Conservation (phyloP, 169 alveolate species). For the Pseudocohnilembus persalinus region DNA sequence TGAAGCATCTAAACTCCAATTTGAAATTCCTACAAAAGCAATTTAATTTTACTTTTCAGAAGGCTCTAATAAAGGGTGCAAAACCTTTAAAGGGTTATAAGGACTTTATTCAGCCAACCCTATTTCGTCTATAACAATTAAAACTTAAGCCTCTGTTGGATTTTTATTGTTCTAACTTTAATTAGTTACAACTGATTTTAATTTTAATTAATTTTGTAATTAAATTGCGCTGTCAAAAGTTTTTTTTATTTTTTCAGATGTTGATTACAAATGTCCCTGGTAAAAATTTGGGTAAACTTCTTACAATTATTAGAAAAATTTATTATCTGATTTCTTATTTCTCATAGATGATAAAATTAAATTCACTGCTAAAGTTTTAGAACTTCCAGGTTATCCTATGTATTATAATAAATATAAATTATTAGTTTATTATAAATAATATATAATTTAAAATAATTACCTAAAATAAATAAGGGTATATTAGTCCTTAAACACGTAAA, state of each 20-base stretch:
- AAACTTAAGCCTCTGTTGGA: neutral
- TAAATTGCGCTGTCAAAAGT: constrained; percentile 31
- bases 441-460: neutral
- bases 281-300: constrained; percentile 10
- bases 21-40: constrained; percentile 70
- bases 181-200: neutral
- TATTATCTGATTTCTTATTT: constrained; percentile 7
- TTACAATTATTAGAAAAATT: neutral
- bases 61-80: constrained; percentile 63
- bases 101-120: constrained; percentile 75
- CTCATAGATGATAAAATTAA: constrained; percentile 19
- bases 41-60: constrained; percentile 18
- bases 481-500: constrained; percentile 37
- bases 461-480: constrained; percentile 43
- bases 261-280: constrained; percentile 41
- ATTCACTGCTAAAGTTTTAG: constrained; percentile 39
- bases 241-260: constrained; percentile 35
- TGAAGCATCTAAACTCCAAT: constrained; percentile 75
- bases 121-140: constrained; percentile 67
- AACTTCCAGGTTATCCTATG: constrained; percentile 50
- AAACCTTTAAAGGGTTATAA: constrained; percentile 70
- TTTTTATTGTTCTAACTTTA: neutral
- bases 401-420: too few species aligned
- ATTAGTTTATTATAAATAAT: neutral
- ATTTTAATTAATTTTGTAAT: neutral